Percentiles rank a stretch among this genome's conserved stretches.
These are phyloP conservation scores for Vigna mungo DNA, from an alignment of 306 rosid species.

Conservation along the genomic window DNA sequence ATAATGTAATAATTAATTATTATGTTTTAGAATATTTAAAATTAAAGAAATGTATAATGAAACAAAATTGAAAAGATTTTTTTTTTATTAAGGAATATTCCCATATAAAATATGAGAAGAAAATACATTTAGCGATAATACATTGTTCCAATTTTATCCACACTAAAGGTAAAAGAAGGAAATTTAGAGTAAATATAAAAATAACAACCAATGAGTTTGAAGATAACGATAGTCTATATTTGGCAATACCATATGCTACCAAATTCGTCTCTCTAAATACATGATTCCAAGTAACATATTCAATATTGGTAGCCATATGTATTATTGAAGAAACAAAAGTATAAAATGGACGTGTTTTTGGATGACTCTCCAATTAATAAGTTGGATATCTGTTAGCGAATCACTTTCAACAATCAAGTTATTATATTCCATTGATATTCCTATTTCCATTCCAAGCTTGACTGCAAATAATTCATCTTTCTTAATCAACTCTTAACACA, in stretches of 20 bases:
- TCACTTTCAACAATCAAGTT: not conserved
- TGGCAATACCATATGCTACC: not conserved
- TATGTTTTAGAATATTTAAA: too few relatives aligned
- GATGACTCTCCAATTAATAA: not conserved
- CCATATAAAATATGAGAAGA: too few relatives aligned
- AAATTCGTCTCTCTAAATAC: not conserved
- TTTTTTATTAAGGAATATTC: too few relatives aligned
- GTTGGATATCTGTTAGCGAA: not conserved
- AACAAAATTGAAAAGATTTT: too few relatives aligned
- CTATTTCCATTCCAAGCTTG: too few relatives aligned
- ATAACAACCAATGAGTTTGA: accelerated
- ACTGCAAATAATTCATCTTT: too few relatives aligned
- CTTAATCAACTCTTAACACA: not conserved
- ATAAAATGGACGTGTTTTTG: not conserved
- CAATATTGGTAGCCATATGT: not conserved
- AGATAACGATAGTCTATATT: not conserved
- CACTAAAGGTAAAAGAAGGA: accelerated
- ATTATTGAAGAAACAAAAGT: too few relatives aligned
- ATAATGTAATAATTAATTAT: too few relatives aligned
- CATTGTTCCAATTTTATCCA: not conserved
- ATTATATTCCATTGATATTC: too few relatives aligned
- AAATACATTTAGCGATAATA: not conserved
- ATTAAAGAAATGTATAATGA: too few relatives aligned
- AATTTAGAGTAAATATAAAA: not conserved
- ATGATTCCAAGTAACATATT: not conserved